Conservation (phyloP, 2,329 filamentous ascomycete genomes). For the Ophiocordyceps camponoti-saundersi region DNA sequence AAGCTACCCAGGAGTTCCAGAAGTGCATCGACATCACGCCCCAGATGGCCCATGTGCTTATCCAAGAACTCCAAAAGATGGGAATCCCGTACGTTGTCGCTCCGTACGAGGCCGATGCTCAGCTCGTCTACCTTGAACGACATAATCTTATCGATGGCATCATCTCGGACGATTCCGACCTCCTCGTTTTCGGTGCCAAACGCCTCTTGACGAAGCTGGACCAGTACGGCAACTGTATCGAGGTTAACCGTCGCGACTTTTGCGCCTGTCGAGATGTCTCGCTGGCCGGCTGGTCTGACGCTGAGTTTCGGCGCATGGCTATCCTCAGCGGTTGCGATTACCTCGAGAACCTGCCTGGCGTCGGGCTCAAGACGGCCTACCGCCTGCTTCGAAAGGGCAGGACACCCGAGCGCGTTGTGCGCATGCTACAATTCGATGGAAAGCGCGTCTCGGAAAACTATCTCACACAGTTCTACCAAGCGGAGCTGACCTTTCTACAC, state of each 20-base stretch:
- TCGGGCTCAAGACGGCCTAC: conserved; percentile 89
- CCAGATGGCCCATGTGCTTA: conserved; percentile 81
- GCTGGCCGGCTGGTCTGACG: conserved; percentile 79
- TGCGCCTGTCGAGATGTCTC: conserved; percentile 76
- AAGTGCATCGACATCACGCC: conserved; percentile 94
- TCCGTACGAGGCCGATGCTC: conserved; percentile 94
- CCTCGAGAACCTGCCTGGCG: conserved; percentile 63
- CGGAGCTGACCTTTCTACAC: conserved; percentile 83
- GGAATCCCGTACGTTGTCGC: conserved; percentile 80
- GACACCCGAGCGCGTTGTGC: conserved; percentile 64
- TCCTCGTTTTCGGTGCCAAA: conserved; percentile 88
- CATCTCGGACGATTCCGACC: conserved; percentile 88
- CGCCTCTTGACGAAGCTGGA: conserved; percentile 85
- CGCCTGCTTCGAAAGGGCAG: conserved; percentile 82
- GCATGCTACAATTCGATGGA: conserved; percentile 75
- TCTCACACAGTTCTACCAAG: conserved; percentile 63
- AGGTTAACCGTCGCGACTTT: conserved; percentile 81
- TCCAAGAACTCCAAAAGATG: conserved; percentile 74
- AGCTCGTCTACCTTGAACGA: conserved; percentile 83
- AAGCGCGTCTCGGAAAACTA: conserved; percentile 76
- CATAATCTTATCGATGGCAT: conserved; percentile 75
- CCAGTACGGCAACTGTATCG: conserved; percentile 81
- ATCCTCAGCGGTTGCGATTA: conserved; percentile 97
- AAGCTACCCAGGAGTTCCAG: conserved; percentile 75
- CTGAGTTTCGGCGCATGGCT: conserved; percentile 85